Base-by-base conservation (phyloP, 179 eudicot genomes). In the Patellifolia procumbens region DNA sequence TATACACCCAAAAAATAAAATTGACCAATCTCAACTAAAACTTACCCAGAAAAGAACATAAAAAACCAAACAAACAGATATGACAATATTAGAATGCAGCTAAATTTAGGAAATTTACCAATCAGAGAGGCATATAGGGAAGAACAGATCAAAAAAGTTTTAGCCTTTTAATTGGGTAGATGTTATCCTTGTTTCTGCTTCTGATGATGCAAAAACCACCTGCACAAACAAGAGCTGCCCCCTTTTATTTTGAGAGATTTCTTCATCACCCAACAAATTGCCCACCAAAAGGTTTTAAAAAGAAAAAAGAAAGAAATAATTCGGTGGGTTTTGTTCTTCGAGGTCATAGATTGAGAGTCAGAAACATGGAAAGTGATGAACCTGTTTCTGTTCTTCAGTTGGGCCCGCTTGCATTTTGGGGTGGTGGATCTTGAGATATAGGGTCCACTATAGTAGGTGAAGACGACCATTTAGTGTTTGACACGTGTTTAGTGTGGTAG, bases 351-450 rank as follows among this genome's bases (percentile, higher is more conserved):
- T 35, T 48, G 73, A 29, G 5, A 37, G 37, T 7, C 53, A 34
- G 77, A 55, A 79, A 74, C 52, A 35, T 49, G 82, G 71, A 74
- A 68, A 79, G 78, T 79, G 75, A 79, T 79, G 82, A 74, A 79
- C 82, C 79, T 74, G 35, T 37, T 60, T 49, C 70, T 74, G 60
- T 45, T 66, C 59, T n/a, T 68, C 73, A 13, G 9, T 6, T 61
- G 72, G 81, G 76, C 81, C 81, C 72, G 52, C 64, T n/a, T n/a
- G n/a, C n/a, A 5, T 39, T 9, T 39, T 32, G 26, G 49, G 67
- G 63, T 20, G 68, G 46, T 74, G 67, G 2, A 31, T 61, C 75
- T 1, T 45, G 74, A 45, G 80, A 22, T 15, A 1, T 32, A 1
- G 53, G 10, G 45, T 39, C 39, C 42, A 76, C 22, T 67, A 17